A percentile compares a stretch with the other conserved stretches of the same genome.
Evolutionary conservation across 23 red algal species (phyloP).

Genomic region (Gracilaria caudata): DNA sequence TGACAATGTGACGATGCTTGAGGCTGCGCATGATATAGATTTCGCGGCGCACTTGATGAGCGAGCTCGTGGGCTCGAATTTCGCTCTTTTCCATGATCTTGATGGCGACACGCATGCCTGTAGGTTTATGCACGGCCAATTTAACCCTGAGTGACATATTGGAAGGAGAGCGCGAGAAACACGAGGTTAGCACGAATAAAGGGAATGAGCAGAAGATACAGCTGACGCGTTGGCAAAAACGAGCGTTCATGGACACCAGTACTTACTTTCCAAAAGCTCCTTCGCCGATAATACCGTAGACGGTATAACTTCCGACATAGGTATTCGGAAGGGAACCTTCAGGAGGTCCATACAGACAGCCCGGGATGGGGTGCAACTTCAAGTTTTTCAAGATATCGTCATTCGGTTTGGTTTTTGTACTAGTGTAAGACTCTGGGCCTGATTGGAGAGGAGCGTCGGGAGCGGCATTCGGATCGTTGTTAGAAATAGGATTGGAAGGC

Average conservation of each 20-base stretch:
- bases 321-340: slow-evolving; percentile 20
- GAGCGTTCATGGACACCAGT: not conserved
- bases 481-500: not conserved
- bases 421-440: not conserved
- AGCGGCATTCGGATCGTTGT: not conserved
- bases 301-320: slow-evolving; percentile 66
- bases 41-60: slow-evolving; percentile 76
- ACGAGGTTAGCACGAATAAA: slow-evolving; percentile 16
- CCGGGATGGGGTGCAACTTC: not conserved
- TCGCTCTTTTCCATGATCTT: slow-evolving; percentile 86
- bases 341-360: not conserved
- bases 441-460: not conserved
- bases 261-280: slow-evolving; percentile 81
- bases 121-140: slow-evolving; percentile 65
- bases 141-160: slow-evolving; percentile 50
- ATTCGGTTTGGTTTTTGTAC: not conserved
- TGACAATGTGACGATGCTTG: slow-evolving; percentile 86
- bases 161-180: not conserved
- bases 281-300: slow-evolving; percentile 66
- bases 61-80: slow-evolving; percentile 68
- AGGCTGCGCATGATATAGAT: slow-evolving; percentile 88
- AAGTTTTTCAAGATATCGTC: slow-evolving; percentile 4
- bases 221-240: not conserved
- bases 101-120: slow-evolving; percentile 63
- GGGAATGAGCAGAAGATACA: not conserved